Evolutionary conservation across 2,329 filamentous ascomycete genomes (phyloP).

Genomic region (Lachnellula willkommii): DNA sequence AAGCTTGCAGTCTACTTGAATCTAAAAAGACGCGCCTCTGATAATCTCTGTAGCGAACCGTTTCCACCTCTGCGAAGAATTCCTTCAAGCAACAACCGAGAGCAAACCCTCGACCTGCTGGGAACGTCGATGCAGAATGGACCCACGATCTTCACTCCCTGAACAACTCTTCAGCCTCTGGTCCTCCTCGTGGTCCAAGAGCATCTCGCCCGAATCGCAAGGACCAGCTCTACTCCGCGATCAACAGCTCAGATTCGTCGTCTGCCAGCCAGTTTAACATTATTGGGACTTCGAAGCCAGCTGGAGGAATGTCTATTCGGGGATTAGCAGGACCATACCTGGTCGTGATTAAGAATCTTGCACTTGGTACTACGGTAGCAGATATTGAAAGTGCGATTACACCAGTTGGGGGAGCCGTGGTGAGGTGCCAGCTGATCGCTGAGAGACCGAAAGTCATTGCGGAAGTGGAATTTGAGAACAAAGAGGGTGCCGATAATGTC

Average conservation of each 20-base stretch:
- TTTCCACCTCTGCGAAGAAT: constrained; percentile 26
- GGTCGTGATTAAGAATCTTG: constrained; percentile 76
- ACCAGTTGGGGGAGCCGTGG: constrained; percentile 64
- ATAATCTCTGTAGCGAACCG: constrained; percentile 16
- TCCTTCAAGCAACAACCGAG: constrained; percentile 12
- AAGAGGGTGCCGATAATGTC: constrained; percentile 67
- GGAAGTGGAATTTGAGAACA: constrained; percentile 69
- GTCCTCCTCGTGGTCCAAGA: constrained; percentile 30
- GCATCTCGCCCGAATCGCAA: constrained; percentile 23
- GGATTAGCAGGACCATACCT: constrained; percentile 68
- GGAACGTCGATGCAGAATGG: constrained; percentile 64
- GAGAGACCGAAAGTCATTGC: constrained; percentile 67
- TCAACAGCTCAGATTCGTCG: constrained; percentile 28
- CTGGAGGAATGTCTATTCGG: constrained; percentile 60
- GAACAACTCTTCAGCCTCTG: constrained; percentile 37
- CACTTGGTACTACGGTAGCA: constrained; percentile 71
- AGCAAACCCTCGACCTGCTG: constrained; percentile 31
- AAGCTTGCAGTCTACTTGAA: background rate
- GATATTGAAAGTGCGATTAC: constrained; percentile 79
- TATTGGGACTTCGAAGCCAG: constrained; percentile 31
- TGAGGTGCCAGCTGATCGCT: constrained; percentile 63
- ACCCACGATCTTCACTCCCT: constrained; percentile 61
- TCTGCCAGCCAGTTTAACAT: constrained; percentile 32
- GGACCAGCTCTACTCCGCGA: constrained; percentile 23
- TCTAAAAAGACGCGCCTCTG: constrained; percentile 7